Percentiles rank a stretch among this genome's conserved stretches.
These are phyloP conservation scores for Dipodascus albidus DNA, from an alignment of 805 yeast genomes.

Conservation along the genomic window DNA sequence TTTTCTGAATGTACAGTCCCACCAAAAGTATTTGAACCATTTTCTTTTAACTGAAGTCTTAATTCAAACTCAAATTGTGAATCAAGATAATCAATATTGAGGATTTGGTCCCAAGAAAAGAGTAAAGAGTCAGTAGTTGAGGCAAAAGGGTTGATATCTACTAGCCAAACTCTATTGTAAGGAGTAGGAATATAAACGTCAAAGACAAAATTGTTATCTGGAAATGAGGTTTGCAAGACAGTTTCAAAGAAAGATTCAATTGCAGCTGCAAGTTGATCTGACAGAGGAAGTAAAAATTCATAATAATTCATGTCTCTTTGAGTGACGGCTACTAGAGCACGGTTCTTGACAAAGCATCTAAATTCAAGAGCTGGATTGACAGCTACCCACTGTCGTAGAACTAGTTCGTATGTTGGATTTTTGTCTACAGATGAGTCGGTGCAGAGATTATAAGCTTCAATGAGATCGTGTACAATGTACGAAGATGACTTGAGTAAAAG, in stretches of 20 bases:
- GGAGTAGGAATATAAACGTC: slow-evolving; percentile 82
- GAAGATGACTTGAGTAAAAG: slow-evolving; percentile 76
- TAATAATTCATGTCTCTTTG: slow-evolving; percentile 85
- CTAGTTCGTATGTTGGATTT: slow-evolving; percentile 39
- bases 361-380: slow-evolving; percentile 88
- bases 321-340: slow-evolving; percentile 56
- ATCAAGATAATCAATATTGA: slow-evolving; percentile 19
- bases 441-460: slow-evolving; percentile 51
- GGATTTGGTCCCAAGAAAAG: slow-evolving; percentile 77
- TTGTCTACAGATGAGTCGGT: slow-evolving; percentile 16
- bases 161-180: slow-evolving; percentile 46
- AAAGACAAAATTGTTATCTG: slow-evolving; percentile 48
- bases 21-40: slow-evolving; percentile 60
- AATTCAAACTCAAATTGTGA: slow-evolving; percentile 29
- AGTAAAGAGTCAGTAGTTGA: slow-evolving; percentile 68
- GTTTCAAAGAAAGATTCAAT: slow-evolving; percentile 47
- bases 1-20: slow-evolving; percentile 77
- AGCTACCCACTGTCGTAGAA: slow-evolving; percentile 71
- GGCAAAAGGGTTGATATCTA: slow-evolving; percentile 82
- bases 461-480: slow-evolving; percentile 76
- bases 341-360: slow-evolving; percentile 64
- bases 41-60: slow-evolving; percentile 56
- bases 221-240: slow-evolving; percentile 36
- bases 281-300: slow-evolving; percentile 46
- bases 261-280: slow-evolving; percentile 34